phyloP scores from a whole-genome alignment of 176 grass and related monocot species.

The Paspalum vaginatum region DNA sequence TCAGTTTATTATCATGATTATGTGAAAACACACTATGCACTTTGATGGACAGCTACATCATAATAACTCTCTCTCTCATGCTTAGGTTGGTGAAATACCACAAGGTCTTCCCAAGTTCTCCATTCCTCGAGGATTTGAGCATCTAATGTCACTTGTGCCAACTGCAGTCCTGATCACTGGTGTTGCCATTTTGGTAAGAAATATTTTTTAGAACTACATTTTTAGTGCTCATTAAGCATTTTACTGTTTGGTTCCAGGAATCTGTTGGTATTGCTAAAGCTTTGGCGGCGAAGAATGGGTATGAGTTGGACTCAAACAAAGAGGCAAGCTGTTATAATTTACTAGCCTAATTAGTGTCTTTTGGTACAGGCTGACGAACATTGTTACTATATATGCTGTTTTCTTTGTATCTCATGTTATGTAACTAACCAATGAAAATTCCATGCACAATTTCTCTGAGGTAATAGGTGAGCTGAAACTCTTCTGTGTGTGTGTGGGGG shows the following conservation, averaged over 20 bases:
- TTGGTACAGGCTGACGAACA: not conserved
- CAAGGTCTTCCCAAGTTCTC: constrained; percentile 89
- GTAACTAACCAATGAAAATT: not conserved
- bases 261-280: constrained; percentile 99
- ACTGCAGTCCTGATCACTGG: constrained; percentile 94
- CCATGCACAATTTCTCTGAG: not conserved
- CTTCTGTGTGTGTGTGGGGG: too few species aligned
- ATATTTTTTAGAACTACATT: not conserved
- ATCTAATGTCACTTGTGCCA: constrained; percentile 70
- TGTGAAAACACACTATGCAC: not conserved
- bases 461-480: not conserved
- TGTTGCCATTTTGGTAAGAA: constrained; percentile 92
- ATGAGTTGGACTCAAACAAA: constrained; percentile 97
- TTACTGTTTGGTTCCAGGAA: constrained; percentile 63
- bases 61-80: constrained; percentile 1
- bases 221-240: constrained; percentile 36
- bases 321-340: constrained; percentile 54
- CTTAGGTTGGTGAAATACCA: constrained; percentile 94
- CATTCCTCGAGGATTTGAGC: constrained; percentile 81
- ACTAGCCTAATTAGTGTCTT: constrained; percentile 4
- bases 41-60: constrained; percentile 5
- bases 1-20: not conserved
- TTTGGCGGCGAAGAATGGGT: constrained; percentile 93
- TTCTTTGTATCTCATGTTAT: constrained; percentile 10
- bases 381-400: not conserved